Evolutionary conservation across 768 basidiomycete species (phyloP).

Genomic region (Rhodocollybia butyracea): DNA sequence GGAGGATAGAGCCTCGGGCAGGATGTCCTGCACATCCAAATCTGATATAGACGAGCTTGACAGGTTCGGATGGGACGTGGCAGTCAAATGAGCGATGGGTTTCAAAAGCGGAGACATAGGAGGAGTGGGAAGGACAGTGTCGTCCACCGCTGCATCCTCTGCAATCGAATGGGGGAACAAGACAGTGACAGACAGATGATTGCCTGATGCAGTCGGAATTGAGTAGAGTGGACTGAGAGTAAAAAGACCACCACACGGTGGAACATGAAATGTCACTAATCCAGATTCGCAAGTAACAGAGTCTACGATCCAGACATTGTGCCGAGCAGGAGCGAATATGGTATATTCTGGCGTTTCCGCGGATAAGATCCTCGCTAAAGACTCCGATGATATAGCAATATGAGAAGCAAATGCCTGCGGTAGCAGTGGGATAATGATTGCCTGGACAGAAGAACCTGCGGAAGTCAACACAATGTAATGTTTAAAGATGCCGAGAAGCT

Average conservation of each 20-base stretch:
- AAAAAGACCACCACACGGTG: conserved; percentile 24
- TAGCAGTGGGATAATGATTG: conserved; percentile 10
- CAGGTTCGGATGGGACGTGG: neutral
- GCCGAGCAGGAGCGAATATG: conserved; percentile 16
- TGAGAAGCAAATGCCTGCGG: conserved; percentile 1
- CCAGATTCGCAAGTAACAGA: conserved; percentile 9
- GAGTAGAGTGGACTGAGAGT: conserved; percentile 23
- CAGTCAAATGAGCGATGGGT: conserved; percentile 16
- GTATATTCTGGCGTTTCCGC: conserved; percentile 11
- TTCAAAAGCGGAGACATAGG: conserved; percentile 33
- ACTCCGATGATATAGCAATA: conserved; percentile 2
- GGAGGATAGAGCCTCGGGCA: neutral
- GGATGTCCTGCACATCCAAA: neutral
- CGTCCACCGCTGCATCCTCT: conserved; percentile 4
- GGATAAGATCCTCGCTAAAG: conserved; percentile 10
- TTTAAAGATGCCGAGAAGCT: neutral
- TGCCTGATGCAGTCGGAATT: conserved; percentile 9
- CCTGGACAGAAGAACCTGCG: conserved; percentile 5
- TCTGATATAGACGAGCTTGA: neutral
- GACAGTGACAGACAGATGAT: conserved; percentile 29
- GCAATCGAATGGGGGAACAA: conserved; percentile 20
- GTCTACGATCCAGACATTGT: conserved; percentile 12
- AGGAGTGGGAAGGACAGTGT: conserved; percentile 30
- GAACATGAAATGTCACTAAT: conserved; percentile 20
- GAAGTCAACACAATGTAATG: conserved; percentile 6